These are phyloP conservation scores for Cladobotryum mycophilum DNA, from an alignment of 2,329 filamentous ascomycete genomes.

Conservation along the genomic window DNA sequence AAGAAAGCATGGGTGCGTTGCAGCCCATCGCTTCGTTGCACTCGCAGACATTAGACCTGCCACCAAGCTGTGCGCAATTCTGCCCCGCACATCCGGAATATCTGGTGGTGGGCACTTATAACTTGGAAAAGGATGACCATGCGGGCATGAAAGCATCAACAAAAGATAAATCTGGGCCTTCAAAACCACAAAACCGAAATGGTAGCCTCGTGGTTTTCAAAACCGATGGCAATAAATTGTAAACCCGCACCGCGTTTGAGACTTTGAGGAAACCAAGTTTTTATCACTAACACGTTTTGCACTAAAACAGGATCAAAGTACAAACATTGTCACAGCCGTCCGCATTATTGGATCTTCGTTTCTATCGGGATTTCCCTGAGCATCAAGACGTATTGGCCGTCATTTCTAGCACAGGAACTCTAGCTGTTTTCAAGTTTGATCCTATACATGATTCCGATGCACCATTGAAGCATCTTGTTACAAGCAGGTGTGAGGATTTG, in stretches of 20 bases:
- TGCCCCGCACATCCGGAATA: slow-evolving; percentile 55
- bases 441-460: slow-evolving; percentile 26
- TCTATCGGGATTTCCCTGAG: slow-evolving; percentile 46
- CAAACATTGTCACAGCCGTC: slow-evolving; percentile 59
- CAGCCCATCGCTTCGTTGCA: slow-evolving; percentile 34
- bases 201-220: slow-evolving; percentile 67
- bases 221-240: slow-evolving; percentile 50
- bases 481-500: slow-evolving; percentile 42
- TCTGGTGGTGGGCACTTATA: slow-evolving; percentile 81
- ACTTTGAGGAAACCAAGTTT: neutral
- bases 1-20: slow-evolving; percentile 9
- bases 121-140: slow-evolving; percentile 50
- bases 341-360: slow-evolving; percentile 81
- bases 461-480: slow-evolving; percentile 35
- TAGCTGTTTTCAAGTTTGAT: slow-evolving; percentile 57
- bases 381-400: slow-evolving; percentile 56
- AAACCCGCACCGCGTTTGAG: slow-evolving; percentile 27
- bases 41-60: slow-evolving; percentile 54
- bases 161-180: neutral
- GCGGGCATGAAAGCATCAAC: slow-evolving; percentile 10
- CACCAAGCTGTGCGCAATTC: slow-evolving; percentile 74
- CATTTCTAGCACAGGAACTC: slow-evolving; percentile 68
- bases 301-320: slow-evolving; percentile 24
- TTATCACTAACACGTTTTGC: neutral
- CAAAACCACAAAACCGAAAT: slow-evolving; percentile 55